Evolutionary conservation across 2,329 filamentous ascomycete species (phyloP), one percentile per base, ranked within the genome.

Genomic region (Fusarium subtropicale): DNA sequence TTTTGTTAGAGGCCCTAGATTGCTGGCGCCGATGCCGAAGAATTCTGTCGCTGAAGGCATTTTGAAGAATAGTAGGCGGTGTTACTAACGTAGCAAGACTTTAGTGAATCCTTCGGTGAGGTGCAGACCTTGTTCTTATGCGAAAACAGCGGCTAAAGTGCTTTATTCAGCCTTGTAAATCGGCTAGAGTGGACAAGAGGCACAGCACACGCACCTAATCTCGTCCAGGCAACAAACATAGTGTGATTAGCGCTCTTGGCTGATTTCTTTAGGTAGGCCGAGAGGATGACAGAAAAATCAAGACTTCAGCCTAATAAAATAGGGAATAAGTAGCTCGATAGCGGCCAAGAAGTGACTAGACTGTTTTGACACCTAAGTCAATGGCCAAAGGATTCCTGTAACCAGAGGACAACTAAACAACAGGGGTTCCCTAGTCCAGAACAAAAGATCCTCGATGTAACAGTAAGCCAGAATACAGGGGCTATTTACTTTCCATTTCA

Each of bases 41-140:
- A 38, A 63, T 11, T 38, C 58, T 16, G 60, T 63, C 2, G 33
- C 22, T 5, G 41, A 48, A 3, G 60, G 60, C 60, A 63, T 63
- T 0, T 33, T 38, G 24, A 1, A 0, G 3, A 11, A 1, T 31
- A 8, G 11, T 30, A 10, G 16, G 16, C 3, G 5, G 2, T 1
- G 15, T 15, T 8, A 11, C 0, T 2, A 7, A 26, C 11, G 11
- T 30, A 12, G 28, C 28, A 5, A 30, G 10, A 30, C 11, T 30
- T 5, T 30, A 30, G 28, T 11, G 16, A 18, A 12, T 44, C 41
- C 22, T 18, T 18, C 10, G 2, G 5, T 4, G 13, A 15, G 31
- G 11, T 28, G 13, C 12, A 16, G 47, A 7, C 24, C 7, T 20
- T 9, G 4, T 5, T 20, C 15, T 51, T 51, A 51, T 18, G 13